These are phyloP conservation scores for Lotmaria passim DNA, from an alignment of 208 protist species.

Conservation along the genomic window DNA sequence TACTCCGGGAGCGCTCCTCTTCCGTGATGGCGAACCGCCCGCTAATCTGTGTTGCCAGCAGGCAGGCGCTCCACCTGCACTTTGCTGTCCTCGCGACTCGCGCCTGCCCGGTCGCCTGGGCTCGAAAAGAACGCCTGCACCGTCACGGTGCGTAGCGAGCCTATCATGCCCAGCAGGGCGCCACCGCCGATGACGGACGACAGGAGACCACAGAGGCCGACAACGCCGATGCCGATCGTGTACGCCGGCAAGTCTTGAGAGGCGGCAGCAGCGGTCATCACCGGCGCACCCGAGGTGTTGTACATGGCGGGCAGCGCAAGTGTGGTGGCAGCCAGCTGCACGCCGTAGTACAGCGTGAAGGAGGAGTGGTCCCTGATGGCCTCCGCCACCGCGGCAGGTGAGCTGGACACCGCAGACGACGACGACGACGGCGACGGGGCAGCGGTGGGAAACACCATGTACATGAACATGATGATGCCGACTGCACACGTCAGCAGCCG, in stretches of 20 bases:
- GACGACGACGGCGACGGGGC: not conserved
- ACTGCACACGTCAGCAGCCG: constrained; percentile 37
- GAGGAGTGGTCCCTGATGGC: not conserved
- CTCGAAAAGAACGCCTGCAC: constrained; percentile 22
- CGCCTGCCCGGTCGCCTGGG: not conserved
- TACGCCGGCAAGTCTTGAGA: not conserved
- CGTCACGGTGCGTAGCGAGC: constrained; percentile 25
- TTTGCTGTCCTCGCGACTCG: not conserved
- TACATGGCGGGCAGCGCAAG: not conserved
- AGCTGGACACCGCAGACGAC: not conserved
- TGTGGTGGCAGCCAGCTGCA: not conserved
- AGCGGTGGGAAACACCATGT: constrained; percentile 36
- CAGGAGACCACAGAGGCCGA: constrained; percentile 22
- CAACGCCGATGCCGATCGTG: constrained; percentile 10
- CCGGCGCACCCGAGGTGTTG: not conserved
- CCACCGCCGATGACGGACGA: constrained; percentile 24
- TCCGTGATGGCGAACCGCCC: not conserved
- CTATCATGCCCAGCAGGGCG: constrained; percentile 26
- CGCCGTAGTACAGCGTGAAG: constrained; percentile 17
- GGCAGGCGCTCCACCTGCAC: not conserved
- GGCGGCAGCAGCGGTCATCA: not conserved
- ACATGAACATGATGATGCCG: constrained; percentile 38
- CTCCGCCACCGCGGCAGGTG: not conserved
- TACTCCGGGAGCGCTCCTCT: not conserved
- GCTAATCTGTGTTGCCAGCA: not conserved